Percentiles rank a stretch among this genome's conserved stretches.
phyloP scores from a whole-genome alignment of 768 basidiomycete species.

The Leccinellum luteum region DNA sequence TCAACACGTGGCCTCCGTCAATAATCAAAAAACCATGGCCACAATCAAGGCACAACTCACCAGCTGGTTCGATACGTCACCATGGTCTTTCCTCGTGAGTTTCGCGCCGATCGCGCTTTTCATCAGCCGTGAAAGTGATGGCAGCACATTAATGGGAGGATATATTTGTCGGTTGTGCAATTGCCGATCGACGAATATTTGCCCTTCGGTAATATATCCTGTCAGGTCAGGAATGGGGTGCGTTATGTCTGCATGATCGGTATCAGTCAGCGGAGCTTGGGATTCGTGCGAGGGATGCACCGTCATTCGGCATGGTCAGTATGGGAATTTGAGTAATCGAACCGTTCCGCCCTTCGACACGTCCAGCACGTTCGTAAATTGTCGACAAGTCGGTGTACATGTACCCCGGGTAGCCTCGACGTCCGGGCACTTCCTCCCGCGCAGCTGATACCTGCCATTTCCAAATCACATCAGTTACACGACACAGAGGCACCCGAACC shows the following conservation, averaged over 20 bases:
- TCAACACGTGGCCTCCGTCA: constrained; percentile 32
- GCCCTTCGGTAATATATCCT: constrained; percentile 99
- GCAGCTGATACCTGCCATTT: constrained; percentile 79
- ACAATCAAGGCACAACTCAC: constrained; percentile 47
- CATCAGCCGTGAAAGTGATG: constrained; percentile 98
- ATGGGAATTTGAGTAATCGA: constrained; percentile 99
- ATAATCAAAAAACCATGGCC: constrained; percentile 8
- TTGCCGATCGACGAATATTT: constrained; percentile 98
- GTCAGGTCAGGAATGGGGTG: constrained; percentile 99
- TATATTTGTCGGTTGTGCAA: constrained; percentile 97
- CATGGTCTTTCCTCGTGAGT: constrained; percentile 96
- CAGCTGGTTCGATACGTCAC: constrained; percentile 98
- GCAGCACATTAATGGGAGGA: constrained; percentile 98
- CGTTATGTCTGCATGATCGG: constrained; percentile 79
- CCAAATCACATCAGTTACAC: constrained; percentile 7
- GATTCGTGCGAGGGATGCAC: constrained; percentile 44
- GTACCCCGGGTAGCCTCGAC: constrained; percentile 97
- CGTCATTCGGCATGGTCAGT: constrained; percentile 99
- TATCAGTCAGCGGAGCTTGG: constrained; percentile 24
- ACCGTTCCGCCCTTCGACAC: constrained; percentile 95
- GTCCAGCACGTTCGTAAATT: constrained; percentile 98
- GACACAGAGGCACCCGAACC: not conserved
- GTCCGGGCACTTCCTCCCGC: constrained; percentile 98
- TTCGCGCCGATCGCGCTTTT: constrained; percentile 99
- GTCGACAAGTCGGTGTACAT: constrained; percentile 99